A percentile compares a stretch with the other conserved stretches of the same genome.
These are phyloP conservation scores for Coemansia guatemalensis DNA, from an alignment of 192 early-diverging fungal species.

Conservation along the genomic window DNA sequence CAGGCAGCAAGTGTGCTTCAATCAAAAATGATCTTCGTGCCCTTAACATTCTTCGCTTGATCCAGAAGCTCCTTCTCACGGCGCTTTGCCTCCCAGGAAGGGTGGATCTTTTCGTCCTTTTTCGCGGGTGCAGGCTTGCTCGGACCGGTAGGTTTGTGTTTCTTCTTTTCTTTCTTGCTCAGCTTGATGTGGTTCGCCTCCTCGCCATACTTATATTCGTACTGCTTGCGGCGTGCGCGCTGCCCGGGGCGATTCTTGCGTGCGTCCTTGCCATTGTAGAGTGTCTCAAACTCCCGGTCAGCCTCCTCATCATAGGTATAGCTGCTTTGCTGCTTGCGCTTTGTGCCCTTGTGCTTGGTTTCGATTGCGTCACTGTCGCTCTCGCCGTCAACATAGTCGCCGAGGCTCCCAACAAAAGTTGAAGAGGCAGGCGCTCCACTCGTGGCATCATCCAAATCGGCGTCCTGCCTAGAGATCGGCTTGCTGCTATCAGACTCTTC, in stretches of 20 bases:
- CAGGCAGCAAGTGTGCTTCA: background rate
- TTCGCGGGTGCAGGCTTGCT: constrained; percentile 2
- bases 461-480: constrained; percentile 22
- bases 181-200: constrained; percentile 62
- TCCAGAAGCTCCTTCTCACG: constrained; percentile 43
- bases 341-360: constrained; percentile 16
- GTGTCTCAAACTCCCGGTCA: constrained; percentile 53
- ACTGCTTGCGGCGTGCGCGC: constrained; percentile 50
- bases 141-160: background rate
- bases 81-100: constrained; percentile 52
- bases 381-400: constrained; percentile 13
- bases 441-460: background rate
- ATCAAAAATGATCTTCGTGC: constrained; percentile 54
- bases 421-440: constrained; percentile 3
- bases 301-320: constrained; percentile 37
- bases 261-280: constrained; percentile 47
- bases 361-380: constrained; percentile 11
- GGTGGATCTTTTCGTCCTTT: constrained; percentile 24
- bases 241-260: constrained; percentile 60
- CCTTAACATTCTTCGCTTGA: constrained; percentile 53
- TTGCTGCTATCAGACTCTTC: constrained; percentile 9
- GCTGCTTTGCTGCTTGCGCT: constrained; percentile 15
- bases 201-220: constrained; percentile 54
- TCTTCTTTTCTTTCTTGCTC: constrained; percentile 44
- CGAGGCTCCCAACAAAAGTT: constrained; percentile 33